A percentile compares a stretch with the other conserved stretches of the same genome.
Conservation (phyloP, 441 rosid genomes). For the Bruguiera hainesii region DNA sequence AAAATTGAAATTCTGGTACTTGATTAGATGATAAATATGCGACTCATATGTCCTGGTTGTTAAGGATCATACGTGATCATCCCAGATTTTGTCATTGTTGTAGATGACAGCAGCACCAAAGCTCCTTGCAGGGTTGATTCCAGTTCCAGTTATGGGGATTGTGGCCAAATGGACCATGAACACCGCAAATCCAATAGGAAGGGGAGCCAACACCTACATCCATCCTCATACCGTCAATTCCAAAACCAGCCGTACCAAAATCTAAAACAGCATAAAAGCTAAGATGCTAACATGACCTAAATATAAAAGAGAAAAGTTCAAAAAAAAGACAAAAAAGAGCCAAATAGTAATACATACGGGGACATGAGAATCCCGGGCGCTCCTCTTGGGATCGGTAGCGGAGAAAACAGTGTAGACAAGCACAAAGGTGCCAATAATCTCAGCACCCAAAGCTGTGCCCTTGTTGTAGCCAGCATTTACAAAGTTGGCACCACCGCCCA, state of each 20-base stretch:
- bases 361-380: slow-evolving; percentile 80
- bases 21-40: not conserved
- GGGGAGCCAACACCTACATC: slow-evolving; percentile 68
- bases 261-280: not conserved
- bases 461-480: slow-evolving; percentile 55
- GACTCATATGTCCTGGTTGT: not conserved
- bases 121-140: slow-evolving; percentile 93
- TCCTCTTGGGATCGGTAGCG: slow-evolving; percentile 90
- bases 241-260: not conserved
- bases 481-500: slow-evolving; percentile 66
- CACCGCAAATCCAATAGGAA: slow-evolving; percentile 83
- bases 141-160: slow-evolving; percentile 87
- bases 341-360: slow-evolving; percentile 39
- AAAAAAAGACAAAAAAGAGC: not conserved
- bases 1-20: not conserved
- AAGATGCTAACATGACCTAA: no score
- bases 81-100: slow-evolving; percentile 60
- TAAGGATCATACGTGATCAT: slow-evolving; percentile 45
- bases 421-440: slow-evolving; percentile 60
- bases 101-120: slow-evolving; percentile 88
- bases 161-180: slow-evolving; percentile 90
- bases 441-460: slow-evolving; percentile 74
- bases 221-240: not conserved
- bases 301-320: no score
- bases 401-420: slow-evolving; percentile 81